Percentiles rank a stretch among this genome's conserved stretches.
phyloP scores from a whole-genome alignment of 1,284 basidiomycete genomes.

The Hypsizygus ulmarius region DNA sequence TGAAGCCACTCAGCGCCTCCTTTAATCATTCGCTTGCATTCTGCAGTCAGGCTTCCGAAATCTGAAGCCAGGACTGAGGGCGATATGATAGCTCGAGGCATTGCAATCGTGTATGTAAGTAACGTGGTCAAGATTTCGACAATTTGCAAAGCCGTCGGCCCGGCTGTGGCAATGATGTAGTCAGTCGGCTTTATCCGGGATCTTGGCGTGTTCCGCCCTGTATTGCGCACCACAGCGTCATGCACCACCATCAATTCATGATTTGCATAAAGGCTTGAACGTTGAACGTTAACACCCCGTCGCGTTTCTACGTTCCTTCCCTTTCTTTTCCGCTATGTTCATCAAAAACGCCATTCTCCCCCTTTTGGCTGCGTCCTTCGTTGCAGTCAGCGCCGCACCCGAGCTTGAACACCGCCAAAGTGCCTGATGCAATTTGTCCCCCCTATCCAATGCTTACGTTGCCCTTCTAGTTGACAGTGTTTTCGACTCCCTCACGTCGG shows the following conservation, averaged over 20 bases:
- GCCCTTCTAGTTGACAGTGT: conserved; percentile 19
- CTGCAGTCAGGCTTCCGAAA: conserved; percentile 86
- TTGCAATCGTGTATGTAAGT: conserved; percentile 30
- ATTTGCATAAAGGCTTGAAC: conserved; percentile 2
- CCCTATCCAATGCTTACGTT: not conserved
- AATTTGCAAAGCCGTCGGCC: conserved; percentile 1
- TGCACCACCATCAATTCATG: conserved; percentile 2
- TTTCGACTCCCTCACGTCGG: conserved; percentile 26
- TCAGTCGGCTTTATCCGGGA: conserved; percentile 1
- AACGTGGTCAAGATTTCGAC: not conserved
- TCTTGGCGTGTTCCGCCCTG: too few species aligned
- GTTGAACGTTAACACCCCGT: not conserved
- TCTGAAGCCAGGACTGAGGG: conserved; percentile 94
- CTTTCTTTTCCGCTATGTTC: conserved; percentile 16
- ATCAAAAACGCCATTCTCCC: conserved; percentile 28
- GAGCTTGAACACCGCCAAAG: conserved; percentile 33
- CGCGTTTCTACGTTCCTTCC: not conserved
- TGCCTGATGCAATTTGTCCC: conserved; percentile 17
- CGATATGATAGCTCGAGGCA: conserved; percentile 86
- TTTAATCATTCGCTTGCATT: conserved; percentile 92
- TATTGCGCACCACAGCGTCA: not conserved
- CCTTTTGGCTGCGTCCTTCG: conserved; percentile 24
- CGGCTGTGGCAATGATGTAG: conserved; percentile 3
- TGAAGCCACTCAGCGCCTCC: conserved; percentile 94
- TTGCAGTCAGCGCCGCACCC: conserved; percentile 28